These are phyloP conservation scores for Musa itinerans DNA, from an alignment of 176 grass and related monocot genomes.

Conservation along the genomic window DNA sequence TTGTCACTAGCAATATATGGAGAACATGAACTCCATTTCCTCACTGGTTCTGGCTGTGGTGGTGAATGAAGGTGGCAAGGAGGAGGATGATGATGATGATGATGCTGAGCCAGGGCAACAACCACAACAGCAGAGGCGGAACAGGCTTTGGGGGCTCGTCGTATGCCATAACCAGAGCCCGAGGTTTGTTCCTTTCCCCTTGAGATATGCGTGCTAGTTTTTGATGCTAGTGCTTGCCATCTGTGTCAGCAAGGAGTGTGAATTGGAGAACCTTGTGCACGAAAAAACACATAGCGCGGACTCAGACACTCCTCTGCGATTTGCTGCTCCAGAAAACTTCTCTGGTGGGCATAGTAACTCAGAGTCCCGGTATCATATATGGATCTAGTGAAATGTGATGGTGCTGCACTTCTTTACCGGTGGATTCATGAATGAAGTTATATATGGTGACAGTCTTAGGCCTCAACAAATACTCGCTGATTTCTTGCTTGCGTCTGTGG, in stretches of 20 bases:
- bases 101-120: conserved; percentile 26
- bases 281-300: conserved; percentile 70
- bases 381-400: conserved; percentile 78
- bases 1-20: too few species aligned
- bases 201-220: conserved; percentile 85
- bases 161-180: conserved; percentile 91
- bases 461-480: too few species aligned
- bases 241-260: conserved; percentile 83
- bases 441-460: too few species aligned
- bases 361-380: conserved; percentile 80
- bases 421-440: too few species aligned
- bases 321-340: conserved; percentile 68
- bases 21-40: too few species aligned
- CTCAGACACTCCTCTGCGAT: conserved; percentile 70
- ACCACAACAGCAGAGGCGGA: too few species aligned
- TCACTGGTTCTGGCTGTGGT: too few species aligned
- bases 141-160: conserved; percentile 27
- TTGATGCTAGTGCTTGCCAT: conserved; percentile 83
- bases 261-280: conserved; percentile 62
- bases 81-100: conserved; percentile 27
- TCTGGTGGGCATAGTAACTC: conserved; percentile 58
- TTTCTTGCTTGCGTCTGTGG: too few species aligned
- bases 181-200: conserved; percentile 67
- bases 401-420: conserved; percentile 70
- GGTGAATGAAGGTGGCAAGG: conserved; percentile 43